Evolutionary conservation across 164 flowering plant species (phyloP), one percentile per base, ranked within the genome.

Genomic region (Houttuynia cordata): DNA sequence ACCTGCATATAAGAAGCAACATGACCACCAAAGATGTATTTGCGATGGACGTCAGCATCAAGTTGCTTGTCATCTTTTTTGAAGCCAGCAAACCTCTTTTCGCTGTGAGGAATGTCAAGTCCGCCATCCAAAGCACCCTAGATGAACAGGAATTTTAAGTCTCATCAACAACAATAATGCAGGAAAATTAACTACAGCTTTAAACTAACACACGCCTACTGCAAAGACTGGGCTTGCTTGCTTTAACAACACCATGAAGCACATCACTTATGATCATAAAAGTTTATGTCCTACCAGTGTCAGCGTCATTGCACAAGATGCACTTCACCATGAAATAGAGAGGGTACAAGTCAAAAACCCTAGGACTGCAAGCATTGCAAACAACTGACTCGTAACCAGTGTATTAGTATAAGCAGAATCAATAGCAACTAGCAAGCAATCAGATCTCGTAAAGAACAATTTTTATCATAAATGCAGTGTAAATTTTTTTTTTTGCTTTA

Each of bases 121-220:
- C 96, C 96, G 64, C 92, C 96, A 80, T 88, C 96, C 68, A 88
- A 70, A 22, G 92, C 92, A 50, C 96, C 96, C 96, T 88, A 30
- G 1, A 57, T 1, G 58, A 34, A 24, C 39, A 34, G 24, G 58
- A 42, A 42, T 42, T 14, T 42, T 57, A 34, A 37, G n/a, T 37
- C 22, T 14, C 59, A 57, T 6, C 2, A 30, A 30, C 37, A 3
- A 57, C 34, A 7, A 57, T 17, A 14, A 12, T 10, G 17, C 49
- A 42, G 9, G 9, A 42, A 10, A 10, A 42, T n/a, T 42, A 42
- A 4, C 49, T 42, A 42, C 49, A 30, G 37, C 37, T 30, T 30
- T 30, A 30, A 30, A 30, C 2, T 30, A 30, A 30, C n/a, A 30
- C 2, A 6, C 37, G 6, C 2, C 2, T 30, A 30, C 37, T 30